Evolutionary conservation across 176 grass and related monocot genomes (phyloP).

Genomic region (Zoysia japonica): DNA sequence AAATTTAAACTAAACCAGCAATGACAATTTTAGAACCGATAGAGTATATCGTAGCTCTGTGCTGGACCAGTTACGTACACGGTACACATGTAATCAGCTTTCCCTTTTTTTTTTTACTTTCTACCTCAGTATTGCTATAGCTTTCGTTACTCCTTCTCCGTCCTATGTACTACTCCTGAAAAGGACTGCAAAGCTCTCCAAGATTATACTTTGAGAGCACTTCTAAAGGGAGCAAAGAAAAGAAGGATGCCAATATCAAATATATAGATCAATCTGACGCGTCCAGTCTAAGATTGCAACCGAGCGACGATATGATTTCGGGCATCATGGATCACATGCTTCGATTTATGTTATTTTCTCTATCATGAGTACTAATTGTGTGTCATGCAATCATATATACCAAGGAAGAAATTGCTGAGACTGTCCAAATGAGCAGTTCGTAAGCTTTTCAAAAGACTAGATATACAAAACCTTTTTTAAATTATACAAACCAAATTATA

Average conservation of each 20-base stretch:
- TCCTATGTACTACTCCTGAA: constrained; percentile 31
- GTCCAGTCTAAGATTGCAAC: background rate
- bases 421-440: background rate
- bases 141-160: constrained; percentile 28
- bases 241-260: constrained; percentile 38
- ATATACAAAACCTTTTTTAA: background rate
- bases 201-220: constrained; percentile 33
- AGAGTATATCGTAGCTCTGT: constrained; percentile 1
- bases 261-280: constrained; percentile 16
- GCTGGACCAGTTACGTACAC: background rate
- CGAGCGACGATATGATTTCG: background rate
- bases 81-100: background rate
- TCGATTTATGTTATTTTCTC: background rate
- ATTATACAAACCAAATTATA: background rate
- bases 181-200: constrained; percentile 45
- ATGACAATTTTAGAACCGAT: too few relatives aligned
- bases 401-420: background rate
- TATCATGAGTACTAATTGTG: background rate
- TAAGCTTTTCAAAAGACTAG: constrained; percentile 3
- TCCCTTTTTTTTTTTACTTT: background rate
- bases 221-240: constrained; percentile 19
- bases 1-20: too few relatives aligned
- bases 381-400: background rate
- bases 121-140: constrained; percentile 6
- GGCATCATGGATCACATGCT: constrained; percentile 35